Evolutionary conservation across 306 rosid genomes (phyloP).

Genomic region (Chamaecrista fasciculata): DNA sequence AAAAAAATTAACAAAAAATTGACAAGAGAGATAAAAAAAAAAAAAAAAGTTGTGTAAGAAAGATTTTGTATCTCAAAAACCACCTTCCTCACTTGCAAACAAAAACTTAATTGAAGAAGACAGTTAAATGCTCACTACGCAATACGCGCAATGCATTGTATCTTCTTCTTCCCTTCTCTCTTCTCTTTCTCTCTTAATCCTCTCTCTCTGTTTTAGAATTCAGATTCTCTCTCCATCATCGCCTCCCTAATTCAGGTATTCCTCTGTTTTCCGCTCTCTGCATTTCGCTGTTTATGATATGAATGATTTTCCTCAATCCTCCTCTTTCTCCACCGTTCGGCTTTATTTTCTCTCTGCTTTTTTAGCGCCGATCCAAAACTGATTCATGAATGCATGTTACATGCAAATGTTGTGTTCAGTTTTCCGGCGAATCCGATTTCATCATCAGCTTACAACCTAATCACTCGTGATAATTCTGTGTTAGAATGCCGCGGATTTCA

Average conservation of each 20-base stretch:
- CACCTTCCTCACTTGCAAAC: no score
- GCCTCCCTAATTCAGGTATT: slow-evolving; percentile 31
- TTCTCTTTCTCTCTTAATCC: neutral
- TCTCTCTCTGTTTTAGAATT: slow-evolving; percentile 7
- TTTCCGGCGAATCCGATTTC: neutral
- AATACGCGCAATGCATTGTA: neutral
- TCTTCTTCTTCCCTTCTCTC: slow-evolving; percentile 1
- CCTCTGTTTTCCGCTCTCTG: slow-evolving; percentile 40
- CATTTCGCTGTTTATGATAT: no score
- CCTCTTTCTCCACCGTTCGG: neutral
- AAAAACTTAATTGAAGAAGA: no score
- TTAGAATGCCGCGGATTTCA: neutral
- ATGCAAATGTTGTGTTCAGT: slow-evolving; percentile 27
- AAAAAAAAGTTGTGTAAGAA: no score
- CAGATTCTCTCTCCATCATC: slow-evolving; percentile 1
- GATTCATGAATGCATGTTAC: slow-evolving; percentile 40
- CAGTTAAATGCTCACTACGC: no score
- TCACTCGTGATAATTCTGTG: slow-evolving; percentile 1
- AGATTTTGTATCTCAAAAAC: no score
- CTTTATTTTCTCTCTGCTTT: neutral
- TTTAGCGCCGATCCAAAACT: neutral
- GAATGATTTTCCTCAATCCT: neutral
- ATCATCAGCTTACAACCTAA: neutral
- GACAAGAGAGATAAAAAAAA: no score
- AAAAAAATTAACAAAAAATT: no score